Evolutionary conservation across 768 basidiomycete species (phyloP).

Genomic region (Amylocystis lapponica): DNA sequence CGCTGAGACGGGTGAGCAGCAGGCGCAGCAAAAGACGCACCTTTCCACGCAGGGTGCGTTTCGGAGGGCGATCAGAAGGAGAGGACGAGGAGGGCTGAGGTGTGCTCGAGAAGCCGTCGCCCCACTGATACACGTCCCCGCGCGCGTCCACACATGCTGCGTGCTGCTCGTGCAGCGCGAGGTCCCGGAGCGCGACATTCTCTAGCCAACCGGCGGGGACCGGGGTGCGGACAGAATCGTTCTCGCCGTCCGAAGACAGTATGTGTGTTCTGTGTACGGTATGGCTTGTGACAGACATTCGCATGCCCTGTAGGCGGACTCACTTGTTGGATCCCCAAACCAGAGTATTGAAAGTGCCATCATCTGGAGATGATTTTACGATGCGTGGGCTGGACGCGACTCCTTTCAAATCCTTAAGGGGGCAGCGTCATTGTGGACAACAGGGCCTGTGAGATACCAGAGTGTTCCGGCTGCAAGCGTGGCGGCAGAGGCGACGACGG

Average conservation of each 20-base stretch:
- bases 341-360: constrained; percentile 38
- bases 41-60: constrained; percentile 58
- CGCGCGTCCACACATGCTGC: constrained; percentile 73
- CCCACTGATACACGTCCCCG: constrained; percentile 86
- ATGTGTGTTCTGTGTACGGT: constrained; percentile 36
- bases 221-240: constrained; percentile 44
- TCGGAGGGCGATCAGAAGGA: constrained; percentile 42
- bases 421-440: constrained; percentile 32
- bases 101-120: constrained; percentile 49
- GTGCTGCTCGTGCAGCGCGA: constrained; percentile 59
- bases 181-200: constrained; percentile 65
- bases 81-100: constrained; percentile 16
- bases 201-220: constrained; percentile 52
- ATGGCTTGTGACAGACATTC: constrained; percentile 25
- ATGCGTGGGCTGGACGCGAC: constrained; percentile 9
- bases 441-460: constrained; percentile 31
- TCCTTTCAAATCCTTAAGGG: background rate
- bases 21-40: constrained; percentile 30
- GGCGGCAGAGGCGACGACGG: constrained; percentile 24
- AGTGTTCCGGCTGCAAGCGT: constrained; percentile 31
- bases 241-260: constrained; percentile 36
- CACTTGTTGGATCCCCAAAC: constrained; percentile 79
- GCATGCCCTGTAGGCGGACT: constrained; percentile 27
- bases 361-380: constrained; percentile 12
- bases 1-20: too few species aligned